phyloP scores from a whole-genome alignment of 2,329 filamentous ascomycete genomes.

The Taxawa tesnikishii region DNA sequence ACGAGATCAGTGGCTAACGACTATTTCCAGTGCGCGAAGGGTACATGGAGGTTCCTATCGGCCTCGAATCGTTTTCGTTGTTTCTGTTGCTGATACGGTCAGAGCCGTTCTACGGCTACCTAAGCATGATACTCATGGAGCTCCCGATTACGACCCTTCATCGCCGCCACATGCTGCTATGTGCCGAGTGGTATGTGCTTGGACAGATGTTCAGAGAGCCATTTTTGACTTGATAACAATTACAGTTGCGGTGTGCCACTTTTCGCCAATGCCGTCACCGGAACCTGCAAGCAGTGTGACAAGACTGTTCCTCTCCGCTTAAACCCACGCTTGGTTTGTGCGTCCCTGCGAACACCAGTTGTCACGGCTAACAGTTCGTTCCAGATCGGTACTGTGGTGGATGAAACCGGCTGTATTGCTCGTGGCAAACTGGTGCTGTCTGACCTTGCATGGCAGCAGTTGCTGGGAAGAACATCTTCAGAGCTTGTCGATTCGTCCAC shows the following conservation, averaged over 20 bases:
- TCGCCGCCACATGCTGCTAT: constrained; percentile 32
- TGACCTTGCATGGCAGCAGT: constrained; percentile 38
- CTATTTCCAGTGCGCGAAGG: no score
- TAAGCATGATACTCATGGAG: constrained; percentile 31
- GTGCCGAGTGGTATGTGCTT: constrained; percentile 25
- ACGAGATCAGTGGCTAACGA: no score
- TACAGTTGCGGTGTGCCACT: constrained; percentile 40
- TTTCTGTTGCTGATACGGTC: constrained; percentile 2
- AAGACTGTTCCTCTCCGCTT: constrained; percentile 22
- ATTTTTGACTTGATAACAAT: neutral
- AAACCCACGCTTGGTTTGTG: constrained; percentile 30
- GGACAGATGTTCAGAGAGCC: neutral
- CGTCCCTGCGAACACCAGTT: constrained; percentile 5
- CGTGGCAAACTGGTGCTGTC: constrained; percentile 43
- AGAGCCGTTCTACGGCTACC: constrained; percentile 29
- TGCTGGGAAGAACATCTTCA: constrained; percentile 32
- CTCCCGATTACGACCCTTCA: constrained; percentile 26
- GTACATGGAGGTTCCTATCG: no score
- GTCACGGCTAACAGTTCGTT: neutral
- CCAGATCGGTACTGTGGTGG: constrained; percentile 29
- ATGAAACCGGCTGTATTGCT: constrained; percentile 44
- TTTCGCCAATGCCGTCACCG: constrained; percentile 36
- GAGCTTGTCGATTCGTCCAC: constrained; percentile 28
- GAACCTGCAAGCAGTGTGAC: constrained; percentile 29
- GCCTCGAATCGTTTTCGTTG: no score